Conservation (phyloP, 2,329 filamentous ascomycete species). For the Aschersonia sp. region DNA sequence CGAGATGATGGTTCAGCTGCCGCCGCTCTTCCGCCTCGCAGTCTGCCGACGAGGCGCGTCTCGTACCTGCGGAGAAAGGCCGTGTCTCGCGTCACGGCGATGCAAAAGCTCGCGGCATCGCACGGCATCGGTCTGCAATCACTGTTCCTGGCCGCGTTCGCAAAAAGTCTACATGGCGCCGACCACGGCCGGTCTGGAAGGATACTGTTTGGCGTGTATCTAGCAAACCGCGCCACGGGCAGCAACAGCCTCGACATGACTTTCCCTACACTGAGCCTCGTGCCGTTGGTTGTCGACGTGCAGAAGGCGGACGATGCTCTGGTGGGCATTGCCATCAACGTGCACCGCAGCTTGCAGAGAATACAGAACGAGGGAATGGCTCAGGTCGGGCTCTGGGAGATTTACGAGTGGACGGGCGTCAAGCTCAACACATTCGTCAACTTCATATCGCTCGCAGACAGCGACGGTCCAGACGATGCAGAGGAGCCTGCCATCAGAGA, state of each 20-base stretch:
- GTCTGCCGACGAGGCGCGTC: constrained; percentile 6
- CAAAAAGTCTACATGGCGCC: constrained; percentile 29
- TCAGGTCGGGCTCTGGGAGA: constrained; percentile 54
- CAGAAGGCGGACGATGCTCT: constrained; percentile 18
- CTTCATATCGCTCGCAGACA: constrained; percentile 46
- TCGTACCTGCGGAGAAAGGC: constrained; percentile 31
- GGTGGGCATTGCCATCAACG: constrained; percentile 35
- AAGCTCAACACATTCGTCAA: constrained; percentile 65
- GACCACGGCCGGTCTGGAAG: constrained; percentile 2
- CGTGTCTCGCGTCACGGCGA: constrained; percentile 19
- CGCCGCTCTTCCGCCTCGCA: neutral
- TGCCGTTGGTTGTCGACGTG: constrained; percentile 49
- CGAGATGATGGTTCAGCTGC: neutral
- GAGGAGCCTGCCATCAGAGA: neutral
- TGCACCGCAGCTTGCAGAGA: constrained; percentile 53
- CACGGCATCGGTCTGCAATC: constrained; percentile 56
- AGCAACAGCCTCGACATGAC: constrained; percentile 27
- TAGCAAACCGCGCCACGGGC: constrained; percentile 56
- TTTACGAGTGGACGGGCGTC: constrained; percentile 61
- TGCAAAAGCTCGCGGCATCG: constrained; percentile 22
- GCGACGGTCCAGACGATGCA: no score
- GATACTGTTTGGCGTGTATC: constrained; percentile 65
- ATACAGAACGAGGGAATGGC: constrained; percentile 37
- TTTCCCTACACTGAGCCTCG: constrained; percentile 64
- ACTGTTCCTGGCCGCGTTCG: constrained; percentile 59